Conservation (phyloP, 1,284 basidiomycete species). For the Coniferiporia sulphurascens region DNA sequence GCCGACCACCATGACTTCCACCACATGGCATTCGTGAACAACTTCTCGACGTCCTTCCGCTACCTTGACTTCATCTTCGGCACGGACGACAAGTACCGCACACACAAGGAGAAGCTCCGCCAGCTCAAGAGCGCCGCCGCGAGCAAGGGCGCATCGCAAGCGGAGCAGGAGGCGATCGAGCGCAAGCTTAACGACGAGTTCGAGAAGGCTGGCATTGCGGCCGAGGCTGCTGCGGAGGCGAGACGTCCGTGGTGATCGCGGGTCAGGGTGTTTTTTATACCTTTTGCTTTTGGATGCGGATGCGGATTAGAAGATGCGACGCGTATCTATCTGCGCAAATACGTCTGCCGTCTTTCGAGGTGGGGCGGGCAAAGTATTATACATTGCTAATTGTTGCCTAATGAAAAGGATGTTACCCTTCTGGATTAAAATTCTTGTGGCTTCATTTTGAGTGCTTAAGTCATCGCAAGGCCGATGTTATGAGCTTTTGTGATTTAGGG, state of each 20-base stretch:
- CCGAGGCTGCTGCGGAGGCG: slow-evolving; percentile 58
- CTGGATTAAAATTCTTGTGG: too few species aligned
- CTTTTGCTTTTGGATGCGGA: too few species aligned
- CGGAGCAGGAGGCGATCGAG: slow-evolving; percentile 53
- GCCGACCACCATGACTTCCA: slow-evolving; percentile 99
- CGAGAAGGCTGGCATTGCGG: slow-evolving; percentile 67
- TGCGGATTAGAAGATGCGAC: too few species aligned
- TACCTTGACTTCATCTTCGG: slow-evolving; percentile 88
- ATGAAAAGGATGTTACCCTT: too few species aligned
- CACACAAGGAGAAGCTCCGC: slow-evolving; percentile 61
- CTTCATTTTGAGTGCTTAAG: too few species aligned
- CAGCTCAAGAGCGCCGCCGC: slow-evolving; percentile 47
- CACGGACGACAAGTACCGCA: slow-evolving; percentile 81
- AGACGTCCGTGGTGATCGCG: not conserved
- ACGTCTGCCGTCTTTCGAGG: too few species aligned
- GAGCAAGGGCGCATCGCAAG: slow-evolving; percentile 29
- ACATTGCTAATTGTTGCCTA: too few species aligned
- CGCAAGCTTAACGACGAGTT: slow-evolving; percentile 54
- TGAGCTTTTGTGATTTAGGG: too few species aligned
- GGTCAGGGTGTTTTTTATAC: too few species aligned
- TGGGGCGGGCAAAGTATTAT: too few species aligned
- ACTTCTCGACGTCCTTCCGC: slow-evolving; percentile 88
- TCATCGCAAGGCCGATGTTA: too few species aligned
- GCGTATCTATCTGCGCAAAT: too few species aligned
- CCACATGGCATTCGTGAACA: slow-evolving; percentile 89